Evolutionary conservation across 768 basidiomycete genomes (phyloP), one percentile per base, ranked within the genome.

Genomic region (Mycena vulgaris): DNA sequence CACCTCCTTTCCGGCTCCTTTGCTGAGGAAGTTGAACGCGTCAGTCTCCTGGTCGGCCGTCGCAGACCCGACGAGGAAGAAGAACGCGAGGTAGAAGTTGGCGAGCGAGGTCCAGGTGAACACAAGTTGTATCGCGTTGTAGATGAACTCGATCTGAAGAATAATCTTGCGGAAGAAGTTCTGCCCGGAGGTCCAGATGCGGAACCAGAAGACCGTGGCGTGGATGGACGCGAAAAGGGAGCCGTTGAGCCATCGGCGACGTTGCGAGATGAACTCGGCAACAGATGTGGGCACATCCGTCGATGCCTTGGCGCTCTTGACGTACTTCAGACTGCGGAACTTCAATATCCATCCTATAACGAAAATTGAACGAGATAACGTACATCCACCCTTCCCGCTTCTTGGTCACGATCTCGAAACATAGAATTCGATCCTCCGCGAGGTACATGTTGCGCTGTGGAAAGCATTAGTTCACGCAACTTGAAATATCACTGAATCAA

Each of bases 101-200:
- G 95, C 96, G 49, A 97, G 84, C 19, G 92, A 89, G 11, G 96
- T 97, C 97, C 97, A 99, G 17, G 96, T 93, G 81, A 99, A 98
- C 63, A 98, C 47, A 27, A 98, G 90, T 74, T 96, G 94, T 31
- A 97, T 74, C 2, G 92, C 90, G 75, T 97, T 97, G 83, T 98
- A 98, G 74, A 96, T 89, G 79, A 96, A 96, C 79, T 98, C 95
- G 60, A 98, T 77, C 87, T 85, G 86, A 31, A 99, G 87, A 37
- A 91, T 79, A 67, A 94, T 84, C 84, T 95, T 97, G 68, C 95
- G 89, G 85, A 94, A 90, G 77, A 93, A 88, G 76, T 91, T 90
- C 80, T 99, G 97, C n/a, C 95, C 94, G 9, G 95, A 96, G 3
- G 91, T 89, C 92, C 94, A 95, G 65, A 99, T 94, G 76, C 92